Base-by-base conservation (phyloP, 345 rosid species). In the Acer yangbiense region DNA sequence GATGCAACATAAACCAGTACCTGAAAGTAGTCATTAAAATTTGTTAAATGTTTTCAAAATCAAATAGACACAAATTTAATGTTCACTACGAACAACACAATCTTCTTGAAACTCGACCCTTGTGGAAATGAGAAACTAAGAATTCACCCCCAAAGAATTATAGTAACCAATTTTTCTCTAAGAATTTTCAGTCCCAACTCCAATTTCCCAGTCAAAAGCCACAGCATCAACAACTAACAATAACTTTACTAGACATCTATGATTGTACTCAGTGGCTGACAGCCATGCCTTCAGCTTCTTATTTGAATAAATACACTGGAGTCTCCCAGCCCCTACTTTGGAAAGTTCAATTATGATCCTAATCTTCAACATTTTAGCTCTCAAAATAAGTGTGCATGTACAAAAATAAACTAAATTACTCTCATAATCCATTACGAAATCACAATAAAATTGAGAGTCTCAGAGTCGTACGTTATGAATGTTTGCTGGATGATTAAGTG, bases 401-500 rank as follows among this genome's bases (percentile, higher is more conserved):
- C 2, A 50, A 12, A 50, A 12, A 32, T 7, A 18, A 62, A 74
- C 27, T 5, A 48, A 65, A 23, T 65, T 29, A 18, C 16, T 65
- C 60, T 17, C 3, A 17, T 25, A 41, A 43, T 50, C 17, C 60
- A 50, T 12, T 23, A 29, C 4, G 41, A 72, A 18, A 14, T 27
- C 41, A 3, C 10, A 23, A 17, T 16, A 54, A 39, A 72, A 4
- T 39, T 11, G 43, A 29, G 52, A n/a, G 50, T 54, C 7, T 8
- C 70, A 79, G 76, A 48, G 35, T 77, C 91, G 71, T 90, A 91
- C 96, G 0, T 32, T 79, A 65, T 82, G 90, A 65, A 95, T 90
- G 82, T 95, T 95, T 77, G 97, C 94, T 0, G 99, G 97, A 81
- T 95, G 99, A 85, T 95, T 93, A 21, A 89, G 91, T 60, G 86